phyloP scores from a whole-genome alignment of 2,329 filamentous ascomycete genomes.

The Colletotrichum sp. region DNA sequence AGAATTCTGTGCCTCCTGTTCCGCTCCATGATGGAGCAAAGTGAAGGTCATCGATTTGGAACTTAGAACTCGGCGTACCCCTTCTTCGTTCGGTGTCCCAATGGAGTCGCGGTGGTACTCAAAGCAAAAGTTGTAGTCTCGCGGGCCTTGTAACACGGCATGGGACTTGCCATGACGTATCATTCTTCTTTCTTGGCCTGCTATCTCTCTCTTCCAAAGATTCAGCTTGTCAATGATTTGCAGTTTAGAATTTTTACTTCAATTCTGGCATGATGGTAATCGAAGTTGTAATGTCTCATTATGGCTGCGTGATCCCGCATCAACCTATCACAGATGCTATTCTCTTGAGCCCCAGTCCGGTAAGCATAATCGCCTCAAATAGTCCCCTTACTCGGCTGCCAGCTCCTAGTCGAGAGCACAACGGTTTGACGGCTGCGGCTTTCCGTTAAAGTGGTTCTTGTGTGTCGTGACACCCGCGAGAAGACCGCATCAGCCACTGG shows the following conservation, averaged over 20 bases:
- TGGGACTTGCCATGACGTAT: not conserved
- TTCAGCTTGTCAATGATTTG: not conserved
- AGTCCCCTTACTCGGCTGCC: not conserved
- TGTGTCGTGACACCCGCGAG: not conserved
- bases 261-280: not conserved
- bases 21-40: not conserved
- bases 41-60: rapidly evolving
- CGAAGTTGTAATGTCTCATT: not conserved
- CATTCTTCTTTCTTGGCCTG: not conserved
- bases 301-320: not conserved
- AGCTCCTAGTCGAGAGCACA: not conserved
- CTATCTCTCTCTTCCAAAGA: not conserved
- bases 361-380: rapidly evolving
- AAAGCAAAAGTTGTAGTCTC: not conserved
- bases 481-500: not conserved
- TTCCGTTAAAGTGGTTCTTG: not conserved
- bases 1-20: not conserved
- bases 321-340: not conserved
- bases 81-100: not conserved
- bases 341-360: not conserved
- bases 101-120: not conserved
- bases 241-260: not conserved
- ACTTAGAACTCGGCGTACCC: not conserved
- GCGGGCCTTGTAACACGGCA: not conserved
- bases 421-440: not conserved